These are phyloP conservation scores for Dittrichia graveolens DNA, from an alignment of 129 eudicot genomes.

Conservation along the genomic window DNA sequence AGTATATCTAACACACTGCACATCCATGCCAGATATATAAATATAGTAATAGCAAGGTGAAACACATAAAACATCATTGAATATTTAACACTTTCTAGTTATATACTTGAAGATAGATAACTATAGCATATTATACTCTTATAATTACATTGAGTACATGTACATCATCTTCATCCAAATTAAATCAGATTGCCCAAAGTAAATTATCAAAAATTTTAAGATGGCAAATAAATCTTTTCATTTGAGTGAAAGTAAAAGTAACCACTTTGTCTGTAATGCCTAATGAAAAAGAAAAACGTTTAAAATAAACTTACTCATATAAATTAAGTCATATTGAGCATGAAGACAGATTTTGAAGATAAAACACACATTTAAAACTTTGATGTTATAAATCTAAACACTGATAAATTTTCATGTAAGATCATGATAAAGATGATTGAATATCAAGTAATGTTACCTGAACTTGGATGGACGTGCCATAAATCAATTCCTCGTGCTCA, in stretches of 20 bases:
- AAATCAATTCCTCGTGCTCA: conserved; percentile 90
- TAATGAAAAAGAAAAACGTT: background rate
- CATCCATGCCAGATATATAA: background rate
- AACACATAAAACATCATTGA: background rate
- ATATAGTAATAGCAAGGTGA: background rate
- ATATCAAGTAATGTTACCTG: conserved; percentile 47
- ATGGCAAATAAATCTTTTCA: too few relatives aligned
- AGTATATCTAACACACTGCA: background rate
- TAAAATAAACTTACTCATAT: background rate
- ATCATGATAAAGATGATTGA: conserved; percentile 5
- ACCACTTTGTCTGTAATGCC: background rate
- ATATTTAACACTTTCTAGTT: background rate
- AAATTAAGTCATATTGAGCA: conserved; percentile 2
- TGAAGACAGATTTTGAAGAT: background rate
- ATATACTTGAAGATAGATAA: too few relatives aligned
- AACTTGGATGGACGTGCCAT: conserved; percentile 69
- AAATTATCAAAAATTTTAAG: background rate
- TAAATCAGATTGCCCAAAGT: background rate
- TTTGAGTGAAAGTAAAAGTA: too few relatives aligned
- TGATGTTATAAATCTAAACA: background rate
- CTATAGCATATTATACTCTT: background rate
- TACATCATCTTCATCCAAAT: background rate
- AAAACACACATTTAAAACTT: background rate
- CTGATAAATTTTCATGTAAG: background rate
- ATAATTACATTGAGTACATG: background rate